Evolutionary conservation across 139 green algal genomes (phyloP).

Genomic region (Coccomyxa sp.): DNA sequence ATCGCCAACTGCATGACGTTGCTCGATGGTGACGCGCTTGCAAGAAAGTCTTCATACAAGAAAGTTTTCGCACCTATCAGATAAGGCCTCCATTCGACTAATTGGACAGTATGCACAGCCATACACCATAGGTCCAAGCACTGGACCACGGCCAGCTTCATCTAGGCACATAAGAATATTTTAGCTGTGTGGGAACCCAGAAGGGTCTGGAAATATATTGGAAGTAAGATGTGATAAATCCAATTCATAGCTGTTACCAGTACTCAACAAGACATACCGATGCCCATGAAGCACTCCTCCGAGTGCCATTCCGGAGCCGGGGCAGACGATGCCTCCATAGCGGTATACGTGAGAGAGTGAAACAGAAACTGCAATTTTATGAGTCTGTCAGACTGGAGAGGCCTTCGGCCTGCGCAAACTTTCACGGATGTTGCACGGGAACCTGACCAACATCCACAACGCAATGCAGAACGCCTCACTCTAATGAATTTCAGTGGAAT

Average conservation of each 20-base stretch:
- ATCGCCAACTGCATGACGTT: background rate
- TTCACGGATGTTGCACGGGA: no score
- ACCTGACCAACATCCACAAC: no score
- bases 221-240: no score
- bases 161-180: constrained; percentile 36
- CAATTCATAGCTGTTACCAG: no score
- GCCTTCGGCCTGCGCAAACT: no score
- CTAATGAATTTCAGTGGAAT: no score
- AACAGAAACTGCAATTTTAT: no score
- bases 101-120: constrained; percentile 38
- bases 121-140: constrained; percentile 91
- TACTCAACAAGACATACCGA: constrained; percentile 37
- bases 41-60: background rate
- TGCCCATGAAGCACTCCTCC: constrained; percentile 61
- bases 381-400: no score
- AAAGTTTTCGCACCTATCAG: constrained; percentile 17
- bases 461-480: no score
- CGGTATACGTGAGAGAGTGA: no score
- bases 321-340: no score
- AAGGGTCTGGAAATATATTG: no score
- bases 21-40: background rate
- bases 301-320: constrained; percentile 27
- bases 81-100: constrained; percentile 21
- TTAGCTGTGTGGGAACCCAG: background rate
- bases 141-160: constrained; percentile 83